These are phyloP conservation scores for Kalanchoe fedtschenkoi DNA, from an alignment of 164 flowering plant species.

Conservation along the genomic window DNA sequence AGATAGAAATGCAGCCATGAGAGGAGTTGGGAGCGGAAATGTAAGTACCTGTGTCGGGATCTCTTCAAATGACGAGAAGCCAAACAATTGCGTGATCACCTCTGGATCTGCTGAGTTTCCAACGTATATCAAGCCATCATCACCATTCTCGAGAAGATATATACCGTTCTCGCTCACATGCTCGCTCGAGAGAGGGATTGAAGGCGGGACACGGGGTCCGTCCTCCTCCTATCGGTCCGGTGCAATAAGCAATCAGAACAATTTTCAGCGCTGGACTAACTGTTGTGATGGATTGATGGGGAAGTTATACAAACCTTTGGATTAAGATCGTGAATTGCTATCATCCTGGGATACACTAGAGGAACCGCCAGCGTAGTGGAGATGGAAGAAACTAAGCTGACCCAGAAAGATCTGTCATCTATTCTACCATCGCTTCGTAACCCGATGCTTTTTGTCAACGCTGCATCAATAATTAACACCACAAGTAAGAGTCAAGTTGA, in stretches of 20 bases:
- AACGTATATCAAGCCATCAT: slow-evolving; percentile 67
- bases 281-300: not conserved
- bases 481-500: not conserved
- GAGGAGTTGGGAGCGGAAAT: no score
- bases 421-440: slow-evolving; percentile 69
- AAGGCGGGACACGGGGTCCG: slow-evolving; percentile 39
- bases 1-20: no score
- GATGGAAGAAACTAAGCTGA: slow-evolving; percentile 57
- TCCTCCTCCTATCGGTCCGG: slow-evolving; percentile 42
- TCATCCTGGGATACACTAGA: slow-evolving; percentile 78
- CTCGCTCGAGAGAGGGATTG: slow-evolving; percentile 81
- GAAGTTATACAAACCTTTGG: slow-evolving; percentile 33
- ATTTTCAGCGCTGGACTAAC: not conserved
- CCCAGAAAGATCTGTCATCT: slow-evolving; percentile 90
- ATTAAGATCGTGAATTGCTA: slow-evolving; percentile 59
- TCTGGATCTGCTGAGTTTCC: slow-evolving; percentile 56
- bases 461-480: slow-evolving; percentile 27
- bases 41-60: slow-evolving; percentile 61
- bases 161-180: slow-evolving; percentile 73
- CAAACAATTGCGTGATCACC: slow-evolving; percentile 52
- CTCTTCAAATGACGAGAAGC: slow-evolving; percentile 53
- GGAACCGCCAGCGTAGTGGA: slow-evolving; percentile 65
- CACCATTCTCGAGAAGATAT: slow-evolving; percentile 90
- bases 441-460: slow-evolving; percentile 71
- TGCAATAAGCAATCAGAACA: not conserved